Evolutionary conservation across 2,329 filamentous ascomycete species (phyloP).

Genomic region (Diaporthe amygdali): DNA sequence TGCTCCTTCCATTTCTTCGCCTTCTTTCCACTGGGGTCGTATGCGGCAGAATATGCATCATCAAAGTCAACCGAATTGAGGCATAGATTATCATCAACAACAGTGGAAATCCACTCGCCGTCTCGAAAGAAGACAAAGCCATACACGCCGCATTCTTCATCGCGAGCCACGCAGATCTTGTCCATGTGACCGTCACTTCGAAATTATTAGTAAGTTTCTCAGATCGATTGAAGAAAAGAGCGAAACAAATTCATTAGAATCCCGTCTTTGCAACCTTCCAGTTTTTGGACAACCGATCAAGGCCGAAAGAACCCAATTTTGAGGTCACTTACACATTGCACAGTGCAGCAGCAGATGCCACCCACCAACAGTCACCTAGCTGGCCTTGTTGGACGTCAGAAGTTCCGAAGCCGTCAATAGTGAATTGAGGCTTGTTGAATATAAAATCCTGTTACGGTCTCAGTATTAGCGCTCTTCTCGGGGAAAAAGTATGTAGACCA

Average conservation of each 20-base stretch:
- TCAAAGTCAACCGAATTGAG: constrained; percentile 59
- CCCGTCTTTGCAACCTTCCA: too few species aligned
- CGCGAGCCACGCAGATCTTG: constrained; percentile 68
- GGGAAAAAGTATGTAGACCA: too few species aligned
- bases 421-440: constrained; percentile 47
- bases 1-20: constrained; percentile 65
- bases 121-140: constrained; percentile 76
- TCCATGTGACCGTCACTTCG: constrained; percentile 58
- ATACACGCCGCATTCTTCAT: constrained; percentile 73
- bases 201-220: neutral
- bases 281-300: too few species aligned
- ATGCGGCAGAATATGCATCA: constrained; percentile 38
- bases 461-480: neutral
- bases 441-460: constrained; percentile 39
- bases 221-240: too few species aligned
- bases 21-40: constrained; percentile 48
- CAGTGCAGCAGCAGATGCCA: constrained; percentile 72
- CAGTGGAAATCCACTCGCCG: constrained; percentile 73
- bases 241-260: too few species aligned
- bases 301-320: too few species aligned
- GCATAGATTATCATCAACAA: constrained; percentile 76
- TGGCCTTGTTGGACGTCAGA: constrained; percentile 48
- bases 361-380: constrained; percentile 69
- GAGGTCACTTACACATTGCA: constrained; percentile 57
- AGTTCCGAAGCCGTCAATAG: constrained; percentile 43